These are phyloP conservation scores for Sesbania bispinosa DNA, from an alignment of 306 rosid genomes.

Conservation along the genomic window DNA sequence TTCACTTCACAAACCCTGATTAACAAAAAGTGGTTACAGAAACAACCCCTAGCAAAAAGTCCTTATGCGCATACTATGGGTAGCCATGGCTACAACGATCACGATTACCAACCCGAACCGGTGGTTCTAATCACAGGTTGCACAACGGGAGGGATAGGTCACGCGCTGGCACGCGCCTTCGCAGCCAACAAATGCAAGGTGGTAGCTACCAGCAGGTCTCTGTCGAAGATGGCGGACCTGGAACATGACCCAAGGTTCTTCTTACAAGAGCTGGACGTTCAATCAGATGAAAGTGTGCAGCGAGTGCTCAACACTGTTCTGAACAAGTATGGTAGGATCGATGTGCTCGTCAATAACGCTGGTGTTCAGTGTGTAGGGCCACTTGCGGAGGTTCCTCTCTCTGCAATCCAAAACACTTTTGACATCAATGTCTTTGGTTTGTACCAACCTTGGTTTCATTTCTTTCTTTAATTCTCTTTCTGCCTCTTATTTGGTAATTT, in stretches of 20 bases:
- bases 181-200: constrained; percentile 60
- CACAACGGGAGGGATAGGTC: constrained; percentile 64
- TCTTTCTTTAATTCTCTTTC: not conserved
- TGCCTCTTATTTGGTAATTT: not conserved
- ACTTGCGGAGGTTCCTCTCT: constrained; percentile 68
- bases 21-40: no score
- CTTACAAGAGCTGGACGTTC: constrained; percentile 69
- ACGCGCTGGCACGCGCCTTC: constrained; percentile 71
- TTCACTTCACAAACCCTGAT: no score
- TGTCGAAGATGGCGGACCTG: constrained; percentile 54
- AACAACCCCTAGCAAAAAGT: no score
- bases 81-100: not conserved
- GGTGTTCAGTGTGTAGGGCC: constrained; percentile 82
- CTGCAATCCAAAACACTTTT: constrained; percentile 51
- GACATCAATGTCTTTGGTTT: constrained; percentile 75
- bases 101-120: not conserved
- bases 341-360: constrained; percentile 78
- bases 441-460: not conserved
- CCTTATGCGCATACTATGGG: no score
- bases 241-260: constrained; percentile 47
- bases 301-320: constrained; percentile 39
- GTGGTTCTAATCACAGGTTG: constrained; percentile 86
- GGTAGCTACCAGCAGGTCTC: constrained; percentile 72
- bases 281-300: constrained; percentile 63
- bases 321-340: constrained; percentile 55